Evolutionary conservation across 352 stramenopile genomes (phyloP).

Genomic region (Phytophthora colocasiae): DNA sequence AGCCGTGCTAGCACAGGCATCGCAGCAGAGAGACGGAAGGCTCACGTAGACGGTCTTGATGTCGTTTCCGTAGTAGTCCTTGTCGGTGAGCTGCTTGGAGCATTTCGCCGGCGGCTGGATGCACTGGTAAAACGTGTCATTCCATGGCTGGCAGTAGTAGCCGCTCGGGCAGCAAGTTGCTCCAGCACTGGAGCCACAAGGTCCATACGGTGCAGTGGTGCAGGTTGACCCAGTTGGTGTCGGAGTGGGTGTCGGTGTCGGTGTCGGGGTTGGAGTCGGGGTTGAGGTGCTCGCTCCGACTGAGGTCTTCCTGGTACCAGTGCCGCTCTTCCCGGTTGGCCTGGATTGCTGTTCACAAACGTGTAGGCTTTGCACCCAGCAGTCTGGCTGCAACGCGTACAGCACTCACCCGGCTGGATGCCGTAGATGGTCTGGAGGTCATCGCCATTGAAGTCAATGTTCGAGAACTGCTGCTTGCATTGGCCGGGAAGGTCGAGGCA

Average conservation of each 20-base stretch:
- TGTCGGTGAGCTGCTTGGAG: constrained; percentile 38
- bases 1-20: constrained; percentile 44
- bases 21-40: constrained; percentile 51
- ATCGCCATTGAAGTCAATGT: constrained; percentile 43
- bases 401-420: constrained; percentile 37
- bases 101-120: constrained; percentile 41
- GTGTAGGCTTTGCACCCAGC: constrained; percentile 36
- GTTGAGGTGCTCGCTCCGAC: constrained; percentile 18
- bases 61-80: constrained; percentile 55
- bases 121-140: constrained; percentile 49
- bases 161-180: constrained; percentile 40
- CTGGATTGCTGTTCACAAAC: constrained; percentile 45
- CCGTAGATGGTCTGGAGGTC: constrained; percentile 42
- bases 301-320: constrained; percentile 10
- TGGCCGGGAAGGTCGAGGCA: constrained; percentile 25
- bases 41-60: constrained; percentile 54
- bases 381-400: constrained; percentile 26
- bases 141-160: constrained; percentile 59
- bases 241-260: constrained; percentile 20
- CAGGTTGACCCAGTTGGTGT: constrained; percentile 32
- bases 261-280: constrained; percentile 1
- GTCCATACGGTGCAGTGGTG: constrained; percentile 10
- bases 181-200: constrained; percentile 37
- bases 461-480: constrained; percentile 39
- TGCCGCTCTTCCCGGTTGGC: constrained; percentile 38